Evolutionary conservation across 495 filamentous ascomycete genomes (phyloP).

Genomic region (Lasiosphaeriaceae sp.): DNA sequence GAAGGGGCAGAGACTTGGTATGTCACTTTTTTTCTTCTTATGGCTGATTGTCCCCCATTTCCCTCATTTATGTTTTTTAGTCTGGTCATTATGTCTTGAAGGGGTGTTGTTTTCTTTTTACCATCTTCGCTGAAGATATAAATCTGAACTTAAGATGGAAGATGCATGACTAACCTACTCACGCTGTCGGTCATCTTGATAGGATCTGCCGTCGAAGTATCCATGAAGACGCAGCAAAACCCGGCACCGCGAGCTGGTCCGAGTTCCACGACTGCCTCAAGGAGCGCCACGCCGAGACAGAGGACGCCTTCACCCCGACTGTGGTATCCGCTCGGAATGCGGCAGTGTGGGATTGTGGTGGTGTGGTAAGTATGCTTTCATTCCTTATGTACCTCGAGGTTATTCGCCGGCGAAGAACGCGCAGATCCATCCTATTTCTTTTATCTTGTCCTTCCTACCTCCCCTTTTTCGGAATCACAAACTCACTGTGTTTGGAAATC

Average conservation of each 20-base stretch:
- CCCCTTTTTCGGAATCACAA: no score
- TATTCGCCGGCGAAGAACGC: no score
- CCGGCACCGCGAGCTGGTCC: constrained; percentile 59
- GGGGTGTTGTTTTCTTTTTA: no score
- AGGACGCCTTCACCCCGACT: constrained; percentile 68
- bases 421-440: no score
- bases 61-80: not conserved
- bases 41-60: not conserved
- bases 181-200: not conserved
- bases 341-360: constrained; percentile 48
- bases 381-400: no score
- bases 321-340: constrained; percentile 54
- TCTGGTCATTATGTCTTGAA: no score
- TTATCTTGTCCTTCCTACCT: no score
- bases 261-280: constrained; percentile 63
- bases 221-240: constrained; percentile 50
- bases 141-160: no score
- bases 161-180: not conserved
- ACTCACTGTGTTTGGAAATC: no score
- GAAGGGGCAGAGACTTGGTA: not conserved
- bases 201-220: constrained; percentile 63
- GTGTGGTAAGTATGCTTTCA: not conserved
- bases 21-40: not conserved
- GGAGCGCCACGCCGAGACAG: constrained; percentile 60
- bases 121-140: no score